Evolutionary conservation across 805 yeast species (phyloP), one percentile per base, ranked within the genome.

Genomic region (Cyberlindnera veronae): DNA sequence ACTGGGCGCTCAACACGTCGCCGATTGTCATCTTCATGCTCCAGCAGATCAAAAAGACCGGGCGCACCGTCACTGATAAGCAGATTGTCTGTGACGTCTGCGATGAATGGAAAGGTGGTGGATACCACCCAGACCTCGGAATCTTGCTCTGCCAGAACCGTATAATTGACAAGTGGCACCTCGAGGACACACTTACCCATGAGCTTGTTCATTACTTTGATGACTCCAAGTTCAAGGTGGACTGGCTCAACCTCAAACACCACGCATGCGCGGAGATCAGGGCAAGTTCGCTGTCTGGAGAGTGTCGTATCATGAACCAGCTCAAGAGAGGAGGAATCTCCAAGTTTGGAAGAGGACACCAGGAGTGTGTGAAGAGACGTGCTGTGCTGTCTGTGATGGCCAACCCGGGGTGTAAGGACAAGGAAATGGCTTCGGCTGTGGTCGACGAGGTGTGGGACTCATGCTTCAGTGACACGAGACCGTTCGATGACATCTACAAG

Each of bases 241-340:
- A 93, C 61, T 84, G 96, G 84, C 56, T 72, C 41, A 78, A 91
- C 61, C 67, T 93, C 57, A 77, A 79, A 55, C 99, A 93, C 58
- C 98, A 91, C 59, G 99, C 99, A 1, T 93, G 99, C 61, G 82
- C 97, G 1, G 99, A 93, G 62, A 87, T 93, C 37, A 72, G 99
- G 44, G 99, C 99, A 0, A 82, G 95, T 10, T 81, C 88, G 50
- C 69, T 93, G 17, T 84, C 95, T 57, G 99, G 99, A 6, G 99
- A 93, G 58, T 93, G 99, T 64, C 75, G 98, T 21, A 79, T 91
- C 53, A 76, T 82, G 77, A 85, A 84, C 53, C 96, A 93, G 61
- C 35, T 58, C n/a, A 65, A 65, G 39, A 68, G 77, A 61, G 63
- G 78, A 41, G 71, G 77, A 21, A 48, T 75, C 39, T 68, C 62